Evolutionary conservation across 2,329 filamentous ascomycete genomes (phyloP).

Genomic region (Alternaria triticimaculans): DNA sequence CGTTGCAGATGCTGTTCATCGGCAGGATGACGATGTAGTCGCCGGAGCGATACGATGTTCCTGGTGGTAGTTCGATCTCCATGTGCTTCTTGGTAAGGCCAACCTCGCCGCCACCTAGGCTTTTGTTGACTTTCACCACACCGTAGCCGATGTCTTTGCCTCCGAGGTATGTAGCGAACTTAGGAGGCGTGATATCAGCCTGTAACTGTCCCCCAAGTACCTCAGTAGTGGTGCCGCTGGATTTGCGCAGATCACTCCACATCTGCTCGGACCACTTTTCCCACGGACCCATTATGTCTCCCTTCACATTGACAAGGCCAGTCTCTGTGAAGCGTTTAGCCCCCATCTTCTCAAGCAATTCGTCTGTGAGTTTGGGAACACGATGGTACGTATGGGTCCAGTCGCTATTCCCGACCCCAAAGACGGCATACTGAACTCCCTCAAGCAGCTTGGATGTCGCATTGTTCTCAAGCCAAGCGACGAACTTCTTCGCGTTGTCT

Average conservation of each 20-base stretch:
- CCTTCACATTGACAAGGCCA: constrained; percentile 11
- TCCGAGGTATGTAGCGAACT: constrained; percentile 12
- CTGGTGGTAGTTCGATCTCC: constrained; percentile 39
- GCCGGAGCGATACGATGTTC: constrained; percentile 68
- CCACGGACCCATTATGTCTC: constrained; percentile 10
- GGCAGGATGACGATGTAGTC: constrained; percentile 78
- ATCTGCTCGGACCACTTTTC: constrained; percentile 10
- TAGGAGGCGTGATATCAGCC: constrained; percentile 3
- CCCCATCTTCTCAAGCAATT: constrained; percentile 59
- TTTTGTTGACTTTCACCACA: constrained; percentile 33
- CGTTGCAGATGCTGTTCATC: constrained; percentile 57
- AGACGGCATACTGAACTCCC: constrained; percentile 68
- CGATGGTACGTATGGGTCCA: constrained; percentile 68
- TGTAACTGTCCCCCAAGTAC: constrained; percentile 4
- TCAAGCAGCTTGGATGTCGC: constrained; percentile 59
- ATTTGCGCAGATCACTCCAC: constrained; percentile 7
- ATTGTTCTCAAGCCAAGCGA: constrained; percentile 67
- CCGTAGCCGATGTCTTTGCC: constrained; percentile 15
- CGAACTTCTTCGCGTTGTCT: constrained; percentile 73
- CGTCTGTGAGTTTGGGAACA: constrained; percentile 69
- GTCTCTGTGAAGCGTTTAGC: constrained; percentile 39
- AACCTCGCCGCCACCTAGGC: constrained; percentile 7
- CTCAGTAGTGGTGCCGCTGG: constrained; percentile 5
- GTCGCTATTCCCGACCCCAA: constrained; percentile 69
- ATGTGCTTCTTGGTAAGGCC: constrained; percentile 12